Conservation (phyloP, 192 early-diverging fungal species). For the Endogone sp. region DNA sequence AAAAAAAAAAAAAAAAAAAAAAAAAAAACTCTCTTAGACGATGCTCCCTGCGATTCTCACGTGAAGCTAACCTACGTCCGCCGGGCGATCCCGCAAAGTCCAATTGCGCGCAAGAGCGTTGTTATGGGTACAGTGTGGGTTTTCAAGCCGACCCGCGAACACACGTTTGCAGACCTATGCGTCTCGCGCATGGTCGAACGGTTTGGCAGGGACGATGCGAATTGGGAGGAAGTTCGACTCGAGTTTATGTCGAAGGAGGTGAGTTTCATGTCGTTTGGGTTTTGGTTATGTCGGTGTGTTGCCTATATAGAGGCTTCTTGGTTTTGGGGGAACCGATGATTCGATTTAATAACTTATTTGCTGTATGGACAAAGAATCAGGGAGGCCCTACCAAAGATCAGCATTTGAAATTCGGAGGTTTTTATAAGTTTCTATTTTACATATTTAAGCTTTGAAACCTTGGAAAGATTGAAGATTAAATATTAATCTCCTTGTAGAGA, state of each 20-base stretch:
- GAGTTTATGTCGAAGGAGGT: slow-evolving; percentile 32
- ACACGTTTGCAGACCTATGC: slow-evolving; percentile 63
- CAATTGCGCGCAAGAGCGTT: slow-evolving; percentile 77
- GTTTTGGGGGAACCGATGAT: too few relatives aligned
- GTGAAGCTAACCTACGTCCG: slow-evolving; percentile 18
- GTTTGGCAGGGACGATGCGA: slow-evolving; percentile 75
- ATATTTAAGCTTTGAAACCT: too few relatives aligned
- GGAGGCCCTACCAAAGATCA: too few relatives aligned
- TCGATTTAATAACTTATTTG: too few relatives aligned
- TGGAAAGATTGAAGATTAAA: too few relatives aligned
- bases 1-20: too few relatives aligned
- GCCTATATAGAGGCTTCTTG: too few relatives aligned
- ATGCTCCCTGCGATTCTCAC: neutral
- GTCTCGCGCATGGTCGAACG: slow-evolving; percentile 85
- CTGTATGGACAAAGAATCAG: slow-evolving; percentile 2
- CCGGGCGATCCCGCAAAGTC: slow-evolving; percentile 66
- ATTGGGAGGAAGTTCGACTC: slow-evolving; percentile 76
- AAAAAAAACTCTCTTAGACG: too few relatives aligned
- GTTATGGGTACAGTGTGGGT: slow-evolving; percentile 93
- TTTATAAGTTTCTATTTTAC: too few relatives aligned
- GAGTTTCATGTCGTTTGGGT: neutral
- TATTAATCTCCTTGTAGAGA: neutral
- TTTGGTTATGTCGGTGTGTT: too few relatives aligned
- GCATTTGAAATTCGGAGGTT: too few relatives aligned
- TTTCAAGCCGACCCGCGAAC: slow-evolving; percentile 59